These are phyloP conservation scores for Neurospora sp. DNA, from an alignment of 495 filamentous ascomycete genomes.

Conservation along the genomic window DNA sequence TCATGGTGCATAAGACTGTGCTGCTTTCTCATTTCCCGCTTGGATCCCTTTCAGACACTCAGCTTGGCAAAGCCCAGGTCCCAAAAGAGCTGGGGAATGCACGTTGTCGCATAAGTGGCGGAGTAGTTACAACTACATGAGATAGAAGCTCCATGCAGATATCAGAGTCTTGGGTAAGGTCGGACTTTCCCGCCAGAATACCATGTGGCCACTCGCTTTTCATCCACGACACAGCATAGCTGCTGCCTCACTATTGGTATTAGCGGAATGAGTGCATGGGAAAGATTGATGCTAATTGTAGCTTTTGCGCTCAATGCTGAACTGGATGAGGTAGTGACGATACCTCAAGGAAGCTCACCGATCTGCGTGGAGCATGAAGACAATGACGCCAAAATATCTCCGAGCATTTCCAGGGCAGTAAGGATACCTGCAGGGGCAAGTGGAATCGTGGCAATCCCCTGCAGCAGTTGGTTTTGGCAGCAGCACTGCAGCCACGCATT, in stretches of 20 bases:
- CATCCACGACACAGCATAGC: not conserved
- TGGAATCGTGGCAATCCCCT: not conserved
- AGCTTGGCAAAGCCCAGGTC: not conserved
- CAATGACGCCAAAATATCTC: not conserved
- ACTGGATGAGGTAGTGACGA: not conserved
- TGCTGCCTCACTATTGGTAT: not conserved
- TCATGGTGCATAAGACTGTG: not conserved
- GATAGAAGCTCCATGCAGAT: not conserved
- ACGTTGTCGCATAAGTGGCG: not conserved
- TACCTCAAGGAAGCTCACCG: not conserved
- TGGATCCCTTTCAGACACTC: not conserved
- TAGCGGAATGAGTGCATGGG: not conserved
- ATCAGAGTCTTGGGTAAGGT: not conserved
- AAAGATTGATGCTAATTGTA: not conserved
- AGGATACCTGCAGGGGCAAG: not conserved
- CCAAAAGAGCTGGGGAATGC: not conserved
- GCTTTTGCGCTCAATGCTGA: not conserved
- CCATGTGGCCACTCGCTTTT: not conserved
- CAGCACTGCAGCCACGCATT: not conserved
- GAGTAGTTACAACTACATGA: not conserved
- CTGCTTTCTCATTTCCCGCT: not conserved
- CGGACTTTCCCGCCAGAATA: not conserved
- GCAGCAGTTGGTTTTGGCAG: not conserved
- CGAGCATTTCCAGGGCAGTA: not conserved
- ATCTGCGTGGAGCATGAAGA: not conserved